phyloP scores from a whole-genome alignment of 352 stramenopile genomes.

The Phytophthora cryptogea region DNA sequence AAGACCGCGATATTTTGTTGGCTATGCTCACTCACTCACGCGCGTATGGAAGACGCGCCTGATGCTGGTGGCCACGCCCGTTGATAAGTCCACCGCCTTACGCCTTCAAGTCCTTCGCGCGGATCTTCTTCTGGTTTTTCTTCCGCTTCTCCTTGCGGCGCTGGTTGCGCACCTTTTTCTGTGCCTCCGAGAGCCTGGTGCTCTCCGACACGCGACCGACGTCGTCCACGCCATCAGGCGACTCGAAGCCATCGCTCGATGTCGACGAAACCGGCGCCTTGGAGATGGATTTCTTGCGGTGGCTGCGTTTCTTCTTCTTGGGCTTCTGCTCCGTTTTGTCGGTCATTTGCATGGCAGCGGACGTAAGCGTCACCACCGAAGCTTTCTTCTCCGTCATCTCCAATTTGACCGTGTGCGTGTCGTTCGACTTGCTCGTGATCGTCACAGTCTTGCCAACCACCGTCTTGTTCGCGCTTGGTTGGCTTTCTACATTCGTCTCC shows the following conservation, averaged over 20 bases:
- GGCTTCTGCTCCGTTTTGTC: conserved; percentile 20
- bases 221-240: conserved; percentile 37
- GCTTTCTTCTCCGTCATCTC: conserved; percentile 42
- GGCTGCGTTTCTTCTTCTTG: conserved; percentile 49
- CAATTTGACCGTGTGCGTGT: conserved; percentile 37
- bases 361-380: conserved; percentile 27
- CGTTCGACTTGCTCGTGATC: conserved; percentile 33
- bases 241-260: conserved; percentile 38
- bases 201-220: conserved; percentile 30
- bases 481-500: conserved; percentile 38
- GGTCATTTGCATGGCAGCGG: conserved; percentile 20
- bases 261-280: conserved; percentile 29
- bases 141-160: conserved; percentile 81
- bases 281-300: conserved; percentile 31
- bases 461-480: conserved; percentile 34
- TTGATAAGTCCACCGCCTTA: conserved; percentile 4
- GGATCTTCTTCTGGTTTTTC: conserved; percentile 68
- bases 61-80: conserved; percentile 25
- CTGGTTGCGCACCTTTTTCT: conserved; percentile 74
- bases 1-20: conserved; percentile 8
- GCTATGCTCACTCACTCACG: conserved; percentile 17
- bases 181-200: conserved; percentile 47
- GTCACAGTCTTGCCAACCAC: conserved; percentile 42
- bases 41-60: conserved; percentile 21
- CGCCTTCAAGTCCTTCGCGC: conserved; percentile 28